Conservation (phyloP, 2,329 filamentous ascomycete genomes). For the Cercospora sp. region DNA sequence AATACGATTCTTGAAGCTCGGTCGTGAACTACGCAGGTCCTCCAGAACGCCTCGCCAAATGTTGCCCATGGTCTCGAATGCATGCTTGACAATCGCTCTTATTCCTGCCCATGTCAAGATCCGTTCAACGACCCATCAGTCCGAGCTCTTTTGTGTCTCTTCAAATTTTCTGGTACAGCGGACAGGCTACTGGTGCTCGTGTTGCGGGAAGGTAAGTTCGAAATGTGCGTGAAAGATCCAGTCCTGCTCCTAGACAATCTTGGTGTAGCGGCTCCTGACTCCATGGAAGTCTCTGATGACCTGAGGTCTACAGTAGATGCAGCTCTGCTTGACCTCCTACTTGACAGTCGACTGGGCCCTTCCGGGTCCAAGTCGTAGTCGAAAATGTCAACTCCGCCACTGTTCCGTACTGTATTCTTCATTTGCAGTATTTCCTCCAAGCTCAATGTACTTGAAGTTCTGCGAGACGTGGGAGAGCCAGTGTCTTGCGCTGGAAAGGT, state of each 20-base stretch:
- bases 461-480: conserved; percentile 3
- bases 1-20: background rate
- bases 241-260: background rate
- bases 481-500: background rate
- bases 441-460: background rate
- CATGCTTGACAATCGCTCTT: background rate
- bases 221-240: conserved; percentile 3
- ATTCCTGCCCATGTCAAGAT: background rate
- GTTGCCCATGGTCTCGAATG: background rate
- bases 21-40: background rate
- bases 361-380: conserved; percentile 4
- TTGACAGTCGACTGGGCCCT: conserved; percentile 16
- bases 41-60: background rate
- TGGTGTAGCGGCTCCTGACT: background rate
- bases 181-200: conserved; percentile 14
- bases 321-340: conserved; percentile 10
- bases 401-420: conserved; percentile 1
- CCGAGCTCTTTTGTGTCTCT: conserved; percentile 4
- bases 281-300: background rate
- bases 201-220: conserved; percentile 5
- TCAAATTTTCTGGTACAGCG: conserved; percentile 4
- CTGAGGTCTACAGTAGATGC: conserved; percentile 8
- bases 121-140: background rate
- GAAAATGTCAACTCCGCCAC: background rate
- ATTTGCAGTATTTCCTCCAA: conserved; percentile 9